Percentiles rank a stretch among this genome's conserved stretches.
Evolutionary conservation across 208 protist genomes (phyloP).

Genomic region (Leishmania braziliensis): DNA sequence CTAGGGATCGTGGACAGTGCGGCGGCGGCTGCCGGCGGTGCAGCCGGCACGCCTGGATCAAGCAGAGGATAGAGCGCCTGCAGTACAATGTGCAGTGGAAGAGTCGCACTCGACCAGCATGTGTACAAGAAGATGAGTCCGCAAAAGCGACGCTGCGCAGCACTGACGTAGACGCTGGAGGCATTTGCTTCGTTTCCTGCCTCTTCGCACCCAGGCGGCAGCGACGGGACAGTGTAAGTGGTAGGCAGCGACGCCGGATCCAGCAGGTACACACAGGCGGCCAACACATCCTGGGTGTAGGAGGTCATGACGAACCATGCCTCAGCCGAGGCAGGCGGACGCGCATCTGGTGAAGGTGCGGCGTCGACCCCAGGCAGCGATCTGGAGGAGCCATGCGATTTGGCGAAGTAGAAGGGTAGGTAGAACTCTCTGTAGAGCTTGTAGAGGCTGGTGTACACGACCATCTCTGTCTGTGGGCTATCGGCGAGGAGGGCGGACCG

Average conservation of each 20-base stretch:
- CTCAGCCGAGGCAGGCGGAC: conserved; percentile 5
- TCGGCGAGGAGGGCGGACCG: conserved; percentile 53
- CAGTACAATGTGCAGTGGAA: conserved; percentile 43
- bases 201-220: conserved; percentile 7
- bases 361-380: not conserved
- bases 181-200: conserved; percentile 20
- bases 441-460: conserved; percentile 34
- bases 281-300: conserved; percentile 65
- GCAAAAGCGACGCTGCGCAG: conserved; percentile 46
- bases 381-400: not conserved
- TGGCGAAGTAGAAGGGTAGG: not conserved
- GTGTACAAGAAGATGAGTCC: conserved; percentile 56
- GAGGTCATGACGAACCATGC: conserved; percentile 25
- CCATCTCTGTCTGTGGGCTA: conserved; percentile 52
- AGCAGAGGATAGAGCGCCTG: conserved; percentile 78
- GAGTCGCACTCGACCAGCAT: conserved; percentile 39
- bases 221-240: not conserved
- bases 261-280: conserved; percentile 47
- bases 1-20: too few relatives aligned
- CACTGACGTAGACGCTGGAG: conserved; percentile 65
- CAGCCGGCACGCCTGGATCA: conserved; percentile 9
- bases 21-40: not conserved
- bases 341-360: not conserved
- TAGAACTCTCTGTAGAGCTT: conserved; percentile 30
- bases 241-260: conserved; percentile 11